Base-by-base conservation (phyloP, 331 rosid genomes). In the Acacia concinna region DNA sequence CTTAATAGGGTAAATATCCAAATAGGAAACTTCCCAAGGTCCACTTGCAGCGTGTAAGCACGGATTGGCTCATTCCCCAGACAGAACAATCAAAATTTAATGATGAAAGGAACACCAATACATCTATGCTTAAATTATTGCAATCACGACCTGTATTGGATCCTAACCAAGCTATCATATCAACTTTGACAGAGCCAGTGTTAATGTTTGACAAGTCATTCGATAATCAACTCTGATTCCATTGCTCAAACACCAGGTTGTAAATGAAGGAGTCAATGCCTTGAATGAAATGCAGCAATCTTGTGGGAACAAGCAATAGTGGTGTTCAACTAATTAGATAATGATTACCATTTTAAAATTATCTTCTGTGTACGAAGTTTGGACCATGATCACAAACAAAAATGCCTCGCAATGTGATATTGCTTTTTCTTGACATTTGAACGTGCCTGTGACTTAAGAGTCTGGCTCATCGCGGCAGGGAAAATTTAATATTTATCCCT, bases 211-310 rank as follows among this genome's bases (percentile, higher is more conserved):
- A 18, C 9, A 5, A 51, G 59, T n/a, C 27, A 1, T n/a, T 56
- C 31, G 63, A 56, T 23, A 56, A 59, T 59, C 32, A 52, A 3
- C 11, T 4, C 52, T 46, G n/a, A 46, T 46, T 46, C 18, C 52
- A 13, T 46, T 46, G 52, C 4, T 46, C 18, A 46, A 12, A n/a
- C 52, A 46, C n/a, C 17, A 46, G 15, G 65, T 56, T 46, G 73
- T 76, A 76, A 59, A 69, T 81, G 52, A 52, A n/a, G 49, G 43
- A 60, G 67, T 62, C 81, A 76, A 30, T 51, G 74, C 31, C 85
- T 60, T 68, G 62, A 70, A 21, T 27, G 34, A 34, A 63, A 21
- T 20, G 57, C 66, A 41, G 47, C 17, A 82, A 52, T 40, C 37
- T 51, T 78, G 32, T 65, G 28, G 18, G 66, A 73, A 73, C 47